A percentile compares a stretch with the other conserved stretches of the same genome.
Conservation (phyloP, 345 rosid species). For the Populus simonii region DNA sequence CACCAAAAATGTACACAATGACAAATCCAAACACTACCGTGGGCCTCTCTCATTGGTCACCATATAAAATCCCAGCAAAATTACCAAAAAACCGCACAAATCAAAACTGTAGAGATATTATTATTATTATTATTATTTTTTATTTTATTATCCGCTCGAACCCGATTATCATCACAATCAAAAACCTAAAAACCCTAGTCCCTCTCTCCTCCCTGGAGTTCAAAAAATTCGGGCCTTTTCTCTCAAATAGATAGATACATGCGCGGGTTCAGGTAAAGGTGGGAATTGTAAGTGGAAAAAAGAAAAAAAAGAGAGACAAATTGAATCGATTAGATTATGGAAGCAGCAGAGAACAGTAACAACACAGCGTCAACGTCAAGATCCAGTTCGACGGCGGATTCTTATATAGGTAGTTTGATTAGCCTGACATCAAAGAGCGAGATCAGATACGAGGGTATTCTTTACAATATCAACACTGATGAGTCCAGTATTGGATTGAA, state of each 20-base stretch:
- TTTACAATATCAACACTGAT: conserved; percentile 85
- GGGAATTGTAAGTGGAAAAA: not conserved
- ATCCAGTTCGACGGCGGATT: conserved; percentile 61
- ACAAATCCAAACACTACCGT: not conserved
- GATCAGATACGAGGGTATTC: conserved; percentile 93
- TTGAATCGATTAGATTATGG: conserved; percentile 11
- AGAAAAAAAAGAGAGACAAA: not conserved
- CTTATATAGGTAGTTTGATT: conserved; percentile 94
- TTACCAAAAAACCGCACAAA: conserved; percentile 3
- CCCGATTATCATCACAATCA: conserved; percentile 18
- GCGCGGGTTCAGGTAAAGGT: not conserved
- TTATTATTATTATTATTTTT: not conserved
- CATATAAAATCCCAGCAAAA: not conserved
- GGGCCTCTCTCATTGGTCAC: not conserved
- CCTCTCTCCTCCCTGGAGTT: not conserved
- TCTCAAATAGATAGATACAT: not conserved
- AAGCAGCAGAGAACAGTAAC: conserved; percentile 57
- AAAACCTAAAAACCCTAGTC: conserved; percentile 48
- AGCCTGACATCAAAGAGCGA: conserved; percentile 95
- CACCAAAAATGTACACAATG: not conserved
- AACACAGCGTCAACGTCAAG: conserved; percentile 57
- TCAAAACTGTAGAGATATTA: not conserved
- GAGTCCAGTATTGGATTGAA: conserved; percentile 94
- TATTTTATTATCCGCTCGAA: not conserved
- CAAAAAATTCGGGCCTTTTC: not conserved